phyloP scores from a whole-genome alignment of 192 early-diverging fungal genomes.

The Oehlia diaphana region DNA sequence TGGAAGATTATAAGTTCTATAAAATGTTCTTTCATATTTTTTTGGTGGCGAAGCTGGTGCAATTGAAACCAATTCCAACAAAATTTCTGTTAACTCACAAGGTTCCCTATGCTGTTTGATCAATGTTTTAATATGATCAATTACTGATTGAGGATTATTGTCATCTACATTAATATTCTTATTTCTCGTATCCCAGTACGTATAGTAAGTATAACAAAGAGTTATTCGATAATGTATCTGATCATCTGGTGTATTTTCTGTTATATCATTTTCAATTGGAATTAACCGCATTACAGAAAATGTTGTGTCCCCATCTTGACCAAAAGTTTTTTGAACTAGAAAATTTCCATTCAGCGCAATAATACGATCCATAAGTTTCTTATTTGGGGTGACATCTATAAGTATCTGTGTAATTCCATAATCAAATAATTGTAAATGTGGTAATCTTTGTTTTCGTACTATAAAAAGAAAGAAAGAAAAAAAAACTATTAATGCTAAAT shows the following conservation, averaged over 20 bases:
- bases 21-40: not conserved
- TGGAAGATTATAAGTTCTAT: not conserved
- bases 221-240: not conserved
- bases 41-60: not conserved
- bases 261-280: not conserved
- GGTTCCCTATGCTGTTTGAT: not conserved
- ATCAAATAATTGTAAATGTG: not conserved
- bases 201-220: not conserved
- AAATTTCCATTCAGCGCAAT: not conserved
- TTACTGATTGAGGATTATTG: slow-evolving; percentile 7
- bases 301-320: not conserved
- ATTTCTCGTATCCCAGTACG: not conserved
- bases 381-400: not conserved
- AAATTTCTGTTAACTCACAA: not conserved
- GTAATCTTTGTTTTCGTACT: slow-evolving; percentile 17
- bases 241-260: not conserved
- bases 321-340: not conserved
- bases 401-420: not conserved
- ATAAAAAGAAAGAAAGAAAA: not conserved
- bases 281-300: not conserved
- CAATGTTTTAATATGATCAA: not conserved
- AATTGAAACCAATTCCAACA: not conserved
- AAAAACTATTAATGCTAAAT: no score
- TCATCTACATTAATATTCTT: not conserved
- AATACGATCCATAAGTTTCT: not conserved